Evolutionary conservation across 345 rosid species (phyloP).

Genomic region (Hibiscus trionum): DNA sequence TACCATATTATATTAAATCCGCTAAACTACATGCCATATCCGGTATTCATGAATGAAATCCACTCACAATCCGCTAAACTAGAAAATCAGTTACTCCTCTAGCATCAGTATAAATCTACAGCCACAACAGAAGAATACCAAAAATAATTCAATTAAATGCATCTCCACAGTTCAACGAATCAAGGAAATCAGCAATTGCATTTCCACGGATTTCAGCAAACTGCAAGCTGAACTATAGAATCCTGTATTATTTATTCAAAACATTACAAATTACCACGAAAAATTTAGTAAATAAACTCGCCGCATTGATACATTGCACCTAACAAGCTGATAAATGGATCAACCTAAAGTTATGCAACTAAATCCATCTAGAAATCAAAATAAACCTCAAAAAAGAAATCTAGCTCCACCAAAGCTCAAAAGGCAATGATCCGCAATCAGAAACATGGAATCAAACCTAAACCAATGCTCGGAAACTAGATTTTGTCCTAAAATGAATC

Average conservation of each 20-base stretch:
- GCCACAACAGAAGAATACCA: background rate
- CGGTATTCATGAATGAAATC: background rate
- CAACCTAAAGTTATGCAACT: background rate
- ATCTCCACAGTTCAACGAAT: background rate
- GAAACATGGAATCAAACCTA: background rate
- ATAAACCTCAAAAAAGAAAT: background rate
- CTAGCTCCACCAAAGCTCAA: background rate
- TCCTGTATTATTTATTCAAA: background rate
- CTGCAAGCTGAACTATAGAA: background rate
- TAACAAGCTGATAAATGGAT: background rate
- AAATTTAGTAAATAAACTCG: background rate
- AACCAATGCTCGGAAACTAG: background rate
- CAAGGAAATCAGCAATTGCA: background rate
- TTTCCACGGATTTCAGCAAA: background rate
- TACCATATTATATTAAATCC: background rate
- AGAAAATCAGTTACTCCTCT: background rate
- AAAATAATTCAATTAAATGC: background rate
- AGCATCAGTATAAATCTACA: background rate
- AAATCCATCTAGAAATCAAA: background rate
- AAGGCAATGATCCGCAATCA: background rate
- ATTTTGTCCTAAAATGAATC: background rate
- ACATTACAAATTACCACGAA: background rate
- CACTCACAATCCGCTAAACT: background rate
- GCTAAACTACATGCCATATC: background rate
- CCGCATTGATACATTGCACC: background rate